Evolutionary conservation across 2,329 filamentous ascomycete species (phyloP).

Genomic region (Ceratocystis papillata): DNA sequence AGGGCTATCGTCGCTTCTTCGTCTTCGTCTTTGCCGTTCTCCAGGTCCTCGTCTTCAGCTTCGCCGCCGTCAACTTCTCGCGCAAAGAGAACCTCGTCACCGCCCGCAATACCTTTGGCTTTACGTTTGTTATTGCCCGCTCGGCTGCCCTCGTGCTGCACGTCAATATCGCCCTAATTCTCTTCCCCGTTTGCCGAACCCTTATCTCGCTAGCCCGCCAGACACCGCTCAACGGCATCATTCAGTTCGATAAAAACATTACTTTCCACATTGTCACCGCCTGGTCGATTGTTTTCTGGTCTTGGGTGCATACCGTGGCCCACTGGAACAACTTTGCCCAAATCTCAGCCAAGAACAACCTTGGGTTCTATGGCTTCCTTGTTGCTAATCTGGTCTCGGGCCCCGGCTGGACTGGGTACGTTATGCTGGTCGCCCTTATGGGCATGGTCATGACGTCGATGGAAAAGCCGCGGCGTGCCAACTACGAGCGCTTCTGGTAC

Average conservation of each 20-base stretch:
- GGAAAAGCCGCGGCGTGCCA: slow-evolving; percentile 66
- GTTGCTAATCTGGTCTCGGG: slow-evolving; percentile 67
- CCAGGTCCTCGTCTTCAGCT: slow-evolving; percentile 66
- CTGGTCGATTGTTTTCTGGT: slow-evolving; percentile 83
- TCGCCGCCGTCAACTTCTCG: slow-evolving; percentile 69
- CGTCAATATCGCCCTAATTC: slow-evolving; percentile 67
- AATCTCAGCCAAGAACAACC: slow-evolving; percentile 60
- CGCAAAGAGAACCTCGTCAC: slow-evolving; percentile 62
- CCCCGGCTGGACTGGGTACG: slow-evolving; percentile 75
- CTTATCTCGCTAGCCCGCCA: slow-evolving; percentile 71
- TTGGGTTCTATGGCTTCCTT: slow-evolving; percentile 68
- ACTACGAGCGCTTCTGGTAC: slow-evolving; percentile 87
- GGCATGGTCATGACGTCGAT: slow-evolving; percentile 67
- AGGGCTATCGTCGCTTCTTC: slow-evolving; percentile 70
- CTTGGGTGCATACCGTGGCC: slow-evolving; percentile 74
- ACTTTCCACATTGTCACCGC: slow-evolving; percentile 77
- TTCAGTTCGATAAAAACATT: slow-evolving; percentile 83
- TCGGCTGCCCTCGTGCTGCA: slow-evolving; percentile 67
- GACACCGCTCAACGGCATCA: slow-evolving; percentile 73
- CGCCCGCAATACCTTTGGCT: slow-evolving; percentile 58
- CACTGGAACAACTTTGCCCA: slow-evolving; percentile 82
- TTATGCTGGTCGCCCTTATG: slow-evolving; percentile 70
- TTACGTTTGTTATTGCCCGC: slow-evolving; percentile 67
- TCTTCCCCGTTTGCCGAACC: slow-evolving; percentile 74
- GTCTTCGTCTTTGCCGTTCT: slow-evolving; percentile 63